phyloP scores from a whole-genome alignment of 192 early-diverging fungal species.

The Dimargaris verticillata region DNA sequence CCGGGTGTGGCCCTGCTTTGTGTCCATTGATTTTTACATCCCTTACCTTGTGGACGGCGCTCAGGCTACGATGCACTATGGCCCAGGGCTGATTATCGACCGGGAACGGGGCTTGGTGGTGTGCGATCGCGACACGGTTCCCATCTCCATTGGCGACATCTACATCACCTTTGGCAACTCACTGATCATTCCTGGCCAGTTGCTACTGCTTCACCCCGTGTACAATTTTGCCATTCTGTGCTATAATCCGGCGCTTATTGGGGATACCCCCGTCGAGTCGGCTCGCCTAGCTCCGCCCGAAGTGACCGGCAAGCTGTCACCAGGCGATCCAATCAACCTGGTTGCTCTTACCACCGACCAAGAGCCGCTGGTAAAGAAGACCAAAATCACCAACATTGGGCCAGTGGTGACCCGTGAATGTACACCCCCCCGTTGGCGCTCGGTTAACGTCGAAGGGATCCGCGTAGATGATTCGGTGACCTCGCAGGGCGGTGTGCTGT shows the following conservation, averaged over 20 bases:
- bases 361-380: slow-evolving; percentile 33
- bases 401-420: slow-evolving; percentile 56
- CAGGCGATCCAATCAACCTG: slow-evolving; percentile 32
- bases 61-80: slow-evolving; percentile 49
- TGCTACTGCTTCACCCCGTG: slow-evolving; percentile 71
- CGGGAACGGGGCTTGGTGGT: slow-evolving; percentile 63
- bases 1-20: slow-evolving; percentile 63
- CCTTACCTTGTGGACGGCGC: slow-evolving; percentile 69
- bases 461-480: slow-evolving; percentile 46
- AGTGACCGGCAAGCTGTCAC: background rate
- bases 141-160: slow-evolving; percentile 61
- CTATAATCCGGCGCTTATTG: slow-evolving; percentile 62
- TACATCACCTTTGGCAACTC: slow-evolving; percentile 72
- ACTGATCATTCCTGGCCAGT: slow-evolving; percentile 70
- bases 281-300: slow-evolving; percentile 16
- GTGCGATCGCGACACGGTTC: slow-evolving; percentile 66
- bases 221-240: slow-evolving; percentile 76
- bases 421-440: slow-evolving; percentile 57
- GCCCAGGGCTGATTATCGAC: slow-evolving; percentile 64
- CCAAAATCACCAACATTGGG: slow-evolving; percentile 29
- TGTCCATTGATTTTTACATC: slow-evolving; percentile 63
- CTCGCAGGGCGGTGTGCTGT: slow-evolving; percentile 52
- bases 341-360: slow-evolving; percentile 36
- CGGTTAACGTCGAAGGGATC: slow-evolving; percentile 60
- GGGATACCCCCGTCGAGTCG: slow-evolving; percentile 53